Evolutionary conservation across 2,329 filamentous ascomycete genomes (phyloP).

Genomic region (Pyrenophora seminiperda): DNA sequence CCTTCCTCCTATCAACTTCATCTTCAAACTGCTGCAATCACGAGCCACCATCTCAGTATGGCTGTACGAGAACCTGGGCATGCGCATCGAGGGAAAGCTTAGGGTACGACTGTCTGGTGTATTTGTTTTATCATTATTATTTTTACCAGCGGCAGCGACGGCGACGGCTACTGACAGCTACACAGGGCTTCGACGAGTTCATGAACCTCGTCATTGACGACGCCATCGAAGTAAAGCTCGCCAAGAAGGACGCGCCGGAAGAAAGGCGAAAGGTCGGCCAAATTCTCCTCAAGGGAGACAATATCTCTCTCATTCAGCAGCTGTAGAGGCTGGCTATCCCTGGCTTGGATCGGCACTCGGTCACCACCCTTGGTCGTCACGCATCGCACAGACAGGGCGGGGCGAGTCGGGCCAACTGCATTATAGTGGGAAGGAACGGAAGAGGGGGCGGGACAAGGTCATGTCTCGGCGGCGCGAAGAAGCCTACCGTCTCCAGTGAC

Average conservation of each 20-base stretch:
- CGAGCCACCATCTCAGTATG: constrained; percentile 89
- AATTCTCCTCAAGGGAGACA: constrained; percentile 86
- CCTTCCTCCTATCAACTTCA: constrained; percentile 81
- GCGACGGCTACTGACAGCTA: constrained; percentile 21
- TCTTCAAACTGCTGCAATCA: constrained; percentile 88
- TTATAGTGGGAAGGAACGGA: neutral
- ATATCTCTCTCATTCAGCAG: constrained; percentile 75
- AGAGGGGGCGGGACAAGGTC: constrained; percentile 5
- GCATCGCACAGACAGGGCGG: constrained; percentile 11
- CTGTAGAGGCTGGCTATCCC: constrained; percentile 20
- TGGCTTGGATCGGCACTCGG: constrained; percentile 14
- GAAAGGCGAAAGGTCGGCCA: constrained; percentile 78
- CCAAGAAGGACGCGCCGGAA: constrained; percentile 80
- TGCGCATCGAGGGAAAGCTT: constrained; percentile 95
- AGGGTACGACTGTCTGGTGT: constrained; percentile 63
- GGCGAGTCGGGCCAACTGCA: constrained; percentile 11
- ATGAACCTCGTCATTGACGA: constrained; percentile 99
- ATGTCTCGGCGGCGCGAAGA: constrained; percentile 36
- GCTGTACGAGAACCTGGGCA: constrained; percentile 94
- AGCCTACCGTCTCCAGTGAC: constrained; percentile 70
- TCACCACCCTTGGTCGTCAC: neutral
- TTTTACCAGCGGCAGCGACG: too few relatives aligned
- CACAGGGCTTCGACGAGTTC: constrained; percentile 95
- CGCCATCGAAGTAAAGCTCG: constrained; percentile 85
- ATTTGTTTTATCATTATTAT: constrained; percentile 4